phyloP scores from a whole-genome alignment of 129 eudicot species.

The Logfia minima region DNA sequence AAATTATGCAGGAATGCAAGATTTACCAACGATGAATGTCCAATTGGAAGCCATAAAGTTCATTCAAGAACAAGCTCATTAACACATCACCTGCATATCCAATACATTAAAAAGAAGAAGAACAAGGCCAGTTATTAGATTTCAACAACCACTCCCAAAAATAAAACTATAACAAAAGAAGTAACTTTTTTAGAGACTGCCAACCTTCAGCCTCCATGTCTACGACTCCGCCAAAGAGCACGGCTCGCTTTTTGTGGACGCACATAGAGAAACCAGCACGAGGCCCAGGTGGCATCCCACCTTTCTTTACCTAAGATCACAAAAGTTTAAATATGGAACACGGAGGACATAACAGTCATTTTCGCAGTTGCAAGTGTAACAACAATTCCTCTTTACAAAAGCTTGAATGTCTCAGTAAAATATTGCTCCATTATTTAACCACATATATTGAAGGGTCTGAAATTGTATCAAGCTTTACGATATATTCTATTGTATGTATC shows the following conservation, averaged over 20 bases:
- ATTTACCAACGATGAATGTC: constrained; percentile 92
- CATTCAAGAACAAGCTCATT: constrained; percentile 93
- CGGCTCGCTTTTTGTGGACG: constrained; percentile 91
- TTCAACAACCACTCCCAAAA: neutral
- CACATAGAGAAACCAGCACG: constrained; percentile 98
- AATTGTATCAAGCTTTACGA: neutral
- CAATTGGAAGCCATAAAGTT: constrained; percentile 89
- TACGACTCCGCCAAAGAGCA: constrained; percentile 95
- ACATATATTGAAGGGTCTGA: neutral
- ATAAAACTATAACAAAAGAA: neutral
- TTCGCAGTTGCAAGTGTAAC: neutral
- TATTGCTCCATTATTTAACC: neutral
- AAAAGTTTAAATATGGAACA: neutral
- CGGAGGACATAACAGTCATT: constrained; percentile 2
- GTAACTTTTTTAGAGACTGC: neutral
- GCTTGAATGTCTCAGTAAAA: constrained; percentile 7
- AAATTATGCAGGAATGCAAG: neutral
- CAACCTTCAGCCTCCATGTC: constrained; percentile 95
- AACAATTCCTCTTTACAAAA: constrained; percentile 17
- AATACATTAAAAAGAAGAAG: constrained; percentile 17
- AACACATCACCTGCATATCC: constrained; percentile 72
- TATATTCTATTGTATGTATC: neutral
- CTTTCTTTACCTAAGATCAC: constrained; percentile 73
- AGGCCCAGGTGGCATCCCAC: constrained; percentile 99
- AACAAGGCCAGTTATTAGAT: neutral